A percentile compares a stretch with the other conserved stretches of the same genome.
phyloP scores from a whole-genome alignment of 306 rosid species.

The Sesbania bispinosa region DNA sequence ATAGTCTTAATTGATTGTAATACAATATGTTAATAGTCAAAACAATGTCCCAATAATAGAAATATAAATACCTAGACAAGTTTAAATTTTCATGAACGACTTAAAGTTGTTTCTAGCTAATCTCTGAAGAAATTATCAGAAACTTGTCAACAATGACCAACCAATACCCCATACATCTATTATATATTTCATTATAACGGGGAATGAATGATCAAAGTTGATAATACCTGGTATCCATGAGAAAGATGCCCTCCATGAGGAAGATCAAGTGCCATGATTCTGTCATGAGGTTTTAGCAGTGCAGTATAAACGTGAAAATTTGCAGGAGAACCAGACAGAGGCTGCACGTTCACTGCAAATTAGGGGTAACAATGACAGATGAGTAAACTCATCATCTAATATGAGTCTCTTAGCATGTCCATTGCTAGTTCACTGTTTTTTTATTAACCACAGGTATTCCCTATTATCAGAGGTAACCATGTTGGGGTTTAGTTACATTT shows the following conservation, averaged over 20 bases:
- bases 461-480: too few species aligned
- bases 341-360: conserved; percentile 92
- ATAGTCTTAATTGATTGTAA: not conserved
- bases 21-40: not conserved
- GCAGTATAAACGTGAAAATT: conserved; percentile 97
- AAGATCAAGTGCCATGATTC: conserved; percentile 99
- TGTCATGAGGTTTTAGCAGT: conserved; percentile 88
- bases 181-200: not conserved
- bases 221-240: conserved; percentile 90
- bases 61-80: too few species aligned
- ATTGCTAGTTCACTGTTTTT: too few species aligned
- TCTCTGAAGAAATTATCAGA: not conserved
- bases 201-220: conserved; percentile 3
- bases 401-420: too few species aligned
- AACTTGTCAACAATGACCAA: not conserved
- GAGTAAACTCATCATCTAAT: conserved; percentile 5
- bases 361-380: conserved; percentile 19
- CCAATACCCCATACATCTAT: not conserved
- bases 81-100: not conserved
- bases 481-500: too few species aligned
- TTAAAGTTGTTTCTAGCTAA: not conserved
- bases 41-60: too few species aligned
- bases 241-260: conserved; percentile 99
- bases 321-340: conserved; percentile 98
- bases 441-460: too few species aligned